Evolutionary conservation across 176 grass and related monocot genomes (phyloP).

Genomic region (Musa schizocarpa): DNA sequence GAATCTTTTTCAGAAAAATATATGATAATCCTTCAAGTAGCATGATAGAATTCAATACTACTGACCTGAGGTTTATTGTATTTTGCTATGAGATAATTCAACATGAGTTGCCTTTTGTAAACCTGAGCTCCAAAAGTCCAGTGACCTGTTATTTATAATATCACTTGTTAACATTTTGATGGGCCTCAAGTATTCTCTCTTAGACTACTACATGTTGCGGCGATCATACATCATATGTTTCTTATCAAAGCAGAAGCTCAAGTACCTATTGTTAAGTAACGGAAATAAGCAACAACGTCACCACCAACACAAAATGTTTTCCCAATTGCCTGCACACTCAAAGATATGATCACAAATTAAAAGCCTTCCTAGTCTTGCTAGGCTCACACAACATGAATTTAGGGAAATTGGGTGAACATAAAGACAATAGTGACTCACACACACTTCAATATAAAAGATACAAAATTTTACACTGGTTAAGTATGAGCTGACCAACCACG

Average conservation of each 20-base stretch:
- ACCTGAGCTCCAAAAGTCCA: constrained; percentile 1
- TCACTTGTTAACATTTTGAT: no score
- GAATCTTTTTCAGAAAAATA: no score
- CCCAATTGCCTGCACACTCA: constrained; percentile 4
- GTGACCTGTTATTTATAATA: background rate
- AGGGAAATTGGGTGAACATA: no score
- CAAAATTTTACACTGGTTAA: no score
- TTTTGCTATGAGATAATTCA: constrained; percentile 2
- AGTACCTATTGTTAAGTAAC: background rate
- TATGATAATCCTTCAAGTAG: no score
- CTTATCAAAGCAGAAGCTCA: no score
- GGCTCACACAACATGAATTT: no score
- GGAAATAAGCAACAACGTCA: background rate
- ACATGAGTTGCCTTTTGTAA: background rate
- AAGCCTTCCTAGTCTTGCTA: no score
- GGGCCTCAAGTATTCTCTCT: background rate
- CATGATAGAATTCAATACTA: no score
- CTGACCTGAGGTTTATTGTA: constrained; percentile 11
- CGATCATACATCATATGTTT: no score
- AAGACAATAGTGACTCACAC: no score
- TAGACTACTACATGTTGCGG: background rate
- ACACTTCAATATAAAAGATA: no score
- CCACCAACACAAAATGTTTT: constrained; percentile 14
- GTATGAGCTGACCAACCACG: background rate
- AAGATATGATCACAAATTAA: background rate